Evolutionary conservation across 805 yeast genomes (phyloP).

Genomic region (Sugiyamaella chiloensis): DNA sequence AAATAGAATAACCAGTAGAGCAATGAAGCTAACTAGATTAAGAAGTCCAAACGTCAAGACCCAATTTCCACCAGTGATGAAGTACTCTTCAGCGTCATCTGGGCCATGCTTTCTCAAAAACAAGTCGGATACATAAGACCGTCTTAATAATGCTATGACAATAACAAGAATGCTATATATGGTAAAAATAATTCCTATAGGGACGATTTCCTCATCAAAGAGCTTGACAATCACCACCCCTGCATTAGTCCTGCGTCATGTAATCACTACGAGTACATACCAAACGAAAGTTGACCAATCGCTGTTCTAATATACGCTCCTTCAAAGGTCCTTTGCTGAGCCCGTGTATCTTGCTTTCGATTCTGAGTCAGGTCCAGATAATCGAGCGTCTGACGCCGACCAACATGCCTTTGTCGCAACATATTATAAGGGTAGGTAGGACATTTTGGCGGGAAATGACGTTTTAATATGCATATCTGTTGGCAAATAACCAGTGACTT

Average conservation of each 20-base stretch:
- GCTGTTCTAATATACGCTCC: conserved; percentile 80
- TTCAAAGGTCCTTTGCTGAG: conserved; percentile 79
- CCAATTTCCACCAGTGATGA: conserved; percentile 58
- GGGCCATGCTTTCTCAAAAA: conserved; percentile 33
- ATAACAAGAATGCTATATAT: conserved; percentile 52
- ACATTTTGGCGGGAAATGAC: too few relatives aligned
- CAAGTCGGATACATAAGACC: conserved; percentile 32
- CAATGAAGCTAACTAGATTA: conserved; percentile 50
- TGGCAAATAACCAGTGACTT: too few relatives aligned
- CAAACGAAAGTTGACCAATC: conserved; percentile 62
- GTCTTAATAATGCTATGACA: conserved; percentile 37
- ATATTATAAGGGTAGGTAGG: too few relatives aligned
- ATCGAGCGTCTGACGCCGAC: conserved; percentile 5
- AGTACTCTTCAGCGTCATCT: conserved; percentile 39
- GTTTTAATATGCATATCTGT: too few relatives aligned
- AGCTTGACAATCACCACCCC: conserved; percentile 60
- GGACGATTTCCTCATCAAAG: conserved; percentile 60
- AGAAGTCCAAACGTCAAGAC: conserved; percentile 51
- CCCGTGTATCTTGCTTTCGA: conserved; percentile 30
- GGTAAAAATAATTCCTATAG: conserved; percentile 64
- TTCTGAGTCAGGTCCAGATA: conserved; percentile 6
- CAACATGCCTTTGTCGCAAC: background rate
- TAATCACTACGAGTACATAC: conserved; percentile 18
- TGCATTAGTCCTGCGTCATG: conserved; percentile 6
- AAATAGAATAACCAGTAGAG: too few relatives aligned